phyloP scores from a whole-genome alignment of 1,284 basidiomycete genomes.

The Pyrrhoderma noxium region DNA sequence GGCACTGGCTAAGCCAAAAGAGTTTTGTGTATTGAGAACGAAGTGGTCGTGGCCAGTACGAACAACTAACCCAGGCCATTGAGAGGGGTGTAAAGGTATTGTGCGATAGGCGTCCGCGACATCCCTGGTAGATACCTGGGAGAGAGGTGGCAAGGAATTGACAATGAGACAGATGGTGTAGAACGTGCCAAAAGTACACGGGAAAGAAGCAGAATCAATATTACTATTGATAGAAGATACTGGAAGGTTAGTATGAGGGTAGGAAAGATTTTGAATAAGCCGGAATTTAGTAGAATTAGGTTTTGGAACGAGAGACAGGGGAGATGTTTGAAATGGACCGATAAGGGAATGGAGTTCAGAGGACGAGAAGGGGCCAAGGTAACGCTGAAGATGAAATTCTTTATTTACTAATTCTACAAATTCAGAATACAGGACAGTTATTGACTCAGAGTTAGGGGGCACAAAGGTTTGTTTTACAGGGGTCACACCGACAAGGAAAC shows the following conservation, averaged over 20 bases:
- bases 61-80: conserved; percentile 17
- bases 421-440: too few relatives aligned
- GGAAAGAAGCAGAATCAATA: conserved; percentile 30
- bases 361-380: not conserved
- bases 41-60: conserved; percentile 20
- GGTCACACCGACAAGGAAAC: not conserved
- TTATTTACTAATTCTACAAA: not conserved
- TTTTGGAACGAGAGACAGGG: conserved; percentile 28
- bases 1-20: conserved; percentile 29
- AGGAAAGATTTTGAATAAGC: conserved; percentile 36
- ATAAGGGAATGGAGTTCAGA: not conserved
- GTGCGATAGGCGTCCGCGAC: not conserved
- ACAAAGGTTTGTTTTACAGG: not conserved
- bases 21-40: conserved; percentile 24
- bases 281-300: conserved; percentile 26
- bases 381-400: not conserved
- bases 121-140: conserved; percentile 30
- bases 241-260: conserved; percentile 22
- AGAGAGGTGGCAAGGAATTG: conserved; percentile 27
- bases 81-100: conserved; percentile 15
- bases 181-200: conserved; percentile 37
- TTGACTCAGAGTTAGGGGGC: conserved; percentile 1
- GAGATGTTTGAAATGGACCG: conserved; percentile 4
- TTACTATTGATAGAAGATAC: conserved; percentile 30
- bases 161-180: conserved; percentile 24